Percentiles rank a stretch among this genome's conserved stretches.
Conservation (phyloP, 139 green algal species). For the Chlamydomonas incerta region DNA sequence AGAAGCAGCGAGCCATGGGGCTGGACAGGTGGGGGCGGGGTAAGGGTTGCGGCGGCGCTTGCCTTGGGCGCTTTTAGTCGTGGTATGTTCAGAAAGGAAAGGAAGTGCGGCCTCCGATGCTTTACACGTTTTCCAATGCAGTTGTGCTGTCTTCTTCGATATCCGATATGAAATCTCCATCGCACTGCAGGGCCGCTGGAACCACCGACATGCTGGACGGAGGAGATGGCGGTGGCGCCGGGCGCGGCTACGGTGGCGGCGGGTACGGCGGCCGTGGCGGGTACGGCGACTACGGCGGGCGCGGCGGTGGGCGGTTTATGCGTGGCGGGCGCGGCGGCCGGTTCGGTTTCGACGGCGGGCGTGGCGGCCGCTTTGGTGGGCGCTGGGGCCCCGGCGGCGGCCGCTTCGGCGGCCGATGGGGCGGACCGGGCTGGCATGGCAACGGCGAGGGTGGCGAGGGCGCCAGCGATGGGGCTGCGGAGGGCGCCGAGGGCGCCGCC, state of each 20-base stretch:
- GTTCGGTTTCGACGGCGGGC: neutral
- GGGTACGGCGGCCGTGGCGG: neutral
- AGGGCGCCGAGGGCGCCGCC: neutral
- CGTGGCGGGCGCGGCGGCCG: neutral
- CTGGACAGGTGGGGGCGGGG: slow-evolving; percentile 34
- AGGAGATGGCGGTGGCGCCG: neutral
- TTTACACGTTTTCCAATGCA: too few relatives aligned
- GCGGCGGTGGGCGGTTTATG: neutral
- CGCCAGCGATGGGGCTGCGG: neutral
- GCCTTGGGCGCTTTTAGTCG: neutral
- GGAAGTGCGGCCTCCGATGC: too few relatives aligned
- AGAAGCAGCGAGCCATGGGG: slow-evolving; percentile 56
- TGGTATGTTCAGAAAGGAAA: too few relatives aligned
- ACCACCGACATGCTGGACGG: slow-evolving; percentile 27
- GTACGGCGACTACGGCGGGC: neutral
- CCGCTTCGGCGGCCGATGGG: slow-evolving; percentile 9
- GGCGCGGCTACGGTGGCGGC: neutral
- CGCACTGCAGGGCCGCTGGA: slow-evolving; percentile 10
- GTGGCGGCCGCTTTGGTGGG: neutral
- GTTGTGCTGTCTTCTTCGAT: too few relatives aligned
- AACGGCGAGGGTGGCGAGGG: neutral
- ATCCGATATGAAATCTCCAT: too few relatives aligned
- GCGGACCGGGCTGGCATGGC: neutral
- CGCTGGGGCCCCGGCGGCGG: neutral
- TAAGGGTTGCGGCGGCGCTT: neutral